Evolutionary conservation across 2,329 filamentous ascomycete genomes (phyloP), one percentile per base, ranked within the genome.

Genomic region (Colletotrichum chrysophilum): DNA sequence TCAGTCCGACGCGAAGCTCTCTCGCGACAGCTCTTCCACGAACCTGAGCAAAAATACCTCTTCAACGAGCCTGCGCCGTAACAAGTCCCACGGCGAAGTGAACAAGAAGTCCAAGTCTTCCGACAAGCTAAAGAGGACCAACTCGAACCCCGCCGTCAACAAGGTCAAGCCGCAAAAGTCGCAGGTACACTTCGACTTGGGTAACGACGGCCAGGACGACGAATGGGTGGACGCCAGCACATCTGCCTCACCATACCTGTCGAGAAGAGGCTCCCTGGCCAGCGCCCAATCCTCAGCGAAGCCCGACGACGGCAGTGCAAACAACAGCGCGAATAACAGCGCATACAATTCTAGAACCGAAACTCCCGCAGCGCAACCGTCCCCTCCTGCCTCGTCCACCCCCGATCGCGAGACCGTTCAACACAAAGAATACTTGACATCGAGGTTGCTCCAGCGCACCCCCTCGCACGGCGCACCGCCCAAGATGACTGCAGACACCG

Each of bases 201-300:
- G 91, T 68, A 88, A 86, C 79, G 87, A 88, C 80, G 83, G 82
- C 28, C 82, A 82, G 52, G 88, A 91, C 68, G 91, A 92, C 86
- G 91, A 91, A 85, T 93, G 92, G 92, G 90, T 93, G 56, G 92
- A 94, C 83, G 91, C 91, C 75, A 93, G 91, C 82, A 88, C 87
- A 62, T 92, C 90, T 72, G 91, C 91, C 67, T 93, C 91, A 13
- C 91, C 91, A 6, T 89, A 91, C 76, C 83, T 90, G 61, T 89
- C 88, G 14, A 84, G 88, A 73, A 85, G 86, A 79, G 82, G 73
- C 5, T 76, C 76, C 13, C 71, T 77, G 18, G 77, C 75, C 82
- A 89, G 87, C 78, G 87, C 84, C 24, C 88, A 88, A 70, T 88
- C 87, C 14, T 89, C 86, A 34, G 82, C 86, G 32, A 88, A 85